Percentiles rank a stretch among this genome's conserved stretches.
Conservation (phyloP, 148 eudicot genomes). For the Vaccinium vitisidaea region DNA sequence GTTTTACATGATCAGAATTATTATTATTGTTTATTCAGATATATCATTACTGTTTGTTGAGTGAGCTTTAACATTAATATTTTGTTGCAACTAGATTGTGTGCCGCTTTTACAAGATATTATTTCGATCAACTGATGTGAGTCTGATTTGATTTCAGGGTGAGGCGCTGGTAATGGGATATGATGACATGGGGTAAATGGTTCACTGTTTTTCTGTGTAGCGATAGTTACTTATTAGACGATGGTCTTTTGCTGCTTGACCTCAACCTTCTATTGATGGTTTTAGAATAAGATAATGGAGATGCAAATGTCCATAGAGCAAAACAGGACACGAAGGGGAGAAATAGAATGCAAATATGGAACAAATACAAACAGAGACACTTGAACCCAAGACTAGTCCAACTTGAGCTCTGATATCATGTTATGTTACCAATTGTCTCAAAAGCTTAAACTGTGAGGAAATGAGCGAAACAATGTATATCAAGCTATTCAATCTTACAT, state of each 20-base stretch:
- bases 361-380: not conserved
- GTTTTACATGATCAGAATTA: not conserved
- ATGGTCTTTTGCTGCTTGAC: not conserved
- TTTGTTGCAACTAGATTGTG: not conserved
- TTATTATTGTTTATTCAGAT: not conserved
- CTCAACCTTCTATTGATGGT: not conserved
- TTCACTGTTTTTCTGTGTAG: not conserved
- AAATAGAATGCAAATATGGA: not conserved
- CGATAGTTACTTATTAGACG: not conserved
- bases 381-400: not conserved
- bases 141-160: conserved; percentile 53
- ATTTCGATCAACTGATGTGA: not conserved
- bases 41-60: not conserved
- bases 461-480: not conserved
- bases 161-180: conserved; percentile 98
- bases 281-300: not conserved
- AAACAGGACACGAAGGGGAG: not conserved
- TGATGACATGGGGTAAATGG: conserved; percentile 90
- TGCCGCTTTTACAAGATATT: not conserved
- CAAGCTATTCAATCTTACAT: not conserved
- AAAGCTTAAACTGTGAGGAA: not conserved
- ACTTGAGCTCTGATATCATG: not conserved
- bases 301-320: not conserved
- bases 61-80: not conserved
- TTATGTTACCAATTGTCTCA: not conserved